Percentiles rank a stretch among this genome's conserved stretches.
These are phyloP conservation scores for Boletus rubropictus DNA, from an alignment of 768 basidiomycete genomes.

Conservation along the genomic window DNA sequence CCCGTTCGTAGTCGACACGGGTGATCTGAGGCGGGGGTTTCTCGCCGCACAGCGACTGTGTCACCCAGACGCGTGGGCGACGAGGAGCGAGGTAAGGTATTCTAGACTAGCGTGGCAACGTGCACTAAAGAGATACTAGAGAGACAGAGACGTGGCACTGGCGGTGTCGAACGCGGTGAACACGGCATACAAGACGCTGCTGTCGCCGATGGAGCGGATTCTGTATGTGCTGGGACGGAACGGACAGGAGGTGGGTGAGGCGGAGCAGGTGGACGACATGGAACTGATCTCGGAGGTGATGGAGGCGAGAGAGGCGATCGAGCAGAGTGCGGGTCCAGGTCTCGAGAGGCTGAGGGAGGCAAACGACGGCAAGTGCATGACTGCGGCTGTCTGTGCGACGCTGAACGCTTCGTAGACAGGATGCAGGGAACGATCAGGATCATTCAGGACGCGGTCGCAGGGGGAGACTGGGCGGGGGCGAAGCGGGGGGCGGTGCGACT, in stretches of 20 bases:
- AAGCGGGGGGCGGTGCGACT: slow-evolving; percentile 61
- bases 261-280: slow-evolving; percentile 66
- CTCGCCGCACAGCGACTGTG: slow-evolving; percentile 66
- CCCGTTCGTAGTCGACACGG: slow-evolving; percentile 63
- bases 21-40: slow-evolving; percentile 58
- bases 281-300: slow-evolving; percentile 72
- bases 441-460: slow-evolving; percentile 46
- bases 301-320: slow-evolving; percentile 72
- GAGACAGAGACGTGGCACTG: slow-evolving; percentile 20
- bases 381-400: neutral
- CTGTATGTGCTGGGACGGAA: slow-evolving; percentile 74
- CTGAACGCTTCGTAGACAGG: slow-evolving; percentile 39
- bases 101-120: slow-evolving; percentile 1
- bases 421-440: slow-evolving; percentile 41
- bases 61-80: slow-evolving; percentile 85
- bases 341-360: slow-evolving; percentile 46
- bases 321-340: slow-evolving; percentile 45
- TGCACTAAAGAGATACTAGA: slow-evolving; percentile 14
- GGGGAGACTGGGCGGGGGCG: slow-evolving; percentile 49
- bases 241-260: slow-evolving; percentile 54
- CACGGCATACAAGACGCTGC: slow-evolving; percentile 71
- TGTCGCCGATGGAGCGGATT: slow-evolving; percentile 66
- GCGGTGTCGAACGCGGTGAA: slow-evolving; percentile 70
- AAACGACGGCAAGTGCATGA: slow-evolving; percentile 48
- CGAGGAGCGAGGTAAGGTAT: slow-evolving; percentile 50